These are phyloP conservation scores for Golubevia pallescens DNA, from an alignment of 1,284 basidiomycete genomes.

Conservation along the genomic window DNA sequence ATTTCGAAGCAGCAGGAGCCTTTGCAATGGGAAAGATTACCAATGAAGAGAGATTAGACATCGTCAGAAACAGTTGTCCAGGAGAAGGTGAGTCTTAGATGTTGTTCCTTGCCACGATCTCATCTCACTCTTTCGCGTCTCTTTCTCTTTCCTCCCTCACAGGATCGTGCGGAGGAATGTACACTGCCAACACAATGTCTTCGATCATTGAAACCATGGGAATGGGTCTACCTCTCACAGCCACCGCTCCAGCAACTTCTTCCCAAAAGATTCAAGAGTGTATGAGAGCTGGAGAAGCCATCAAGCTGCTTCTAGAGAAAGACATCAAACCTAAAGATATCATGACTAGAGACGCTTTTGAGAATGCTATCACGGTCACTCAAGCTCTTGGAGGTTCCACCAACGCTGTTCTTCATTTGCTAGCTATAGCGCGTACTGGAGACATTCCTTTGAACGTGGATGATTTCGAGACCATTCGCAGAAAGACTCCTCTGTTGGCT, in stretches of 20 bases:
- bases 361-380: constrained; percentile 85
- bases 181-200: constrained; percentile 96
- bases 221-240: constrained; percentile 90
- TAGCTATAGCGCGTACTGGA: constrained; percentile 86
- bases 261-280: constrained; percentile 37
- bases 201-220: constrained; percentile 88
- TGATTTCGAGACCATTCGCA: constrained; percentile 84
- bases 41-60: constrained; percentile 69
- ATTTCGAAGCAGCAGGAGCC: constrained; percentile 80
- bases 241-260: constrained; percentile 75
- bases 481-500: constrained; percentile 83
- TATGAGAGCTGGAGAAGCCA: constrained; percentile 26
- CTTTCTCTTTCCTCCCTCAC: constrained; percentile 30
- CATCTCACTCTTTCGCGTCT: constrained; percentile 24
- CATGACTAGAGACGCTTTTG: constrained; percentile 92
- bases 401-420: constrained; percentile 87
- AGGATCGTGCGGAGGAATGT: constrained; percentile 70
- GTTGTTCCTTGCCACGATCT: not conserved
- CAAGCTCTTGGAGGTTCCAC: constrained; percentile 76
- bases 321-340: constrained; percentile 76
- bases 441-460: constrained; percentile 81
- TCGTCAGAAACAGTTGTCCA: constrained; percentile 88
- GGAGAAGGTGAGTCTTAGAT: constrained; percentile 72
- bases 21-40: constrained; percentile 28
- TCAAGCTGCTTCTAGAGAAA: constrained; percentile 27